Percentiles rank a stretch among this genome's conserved stretches.
Conservation (phyloP, 108 stramenopile genomes). For the Cyclotella cryptica region DNA sequence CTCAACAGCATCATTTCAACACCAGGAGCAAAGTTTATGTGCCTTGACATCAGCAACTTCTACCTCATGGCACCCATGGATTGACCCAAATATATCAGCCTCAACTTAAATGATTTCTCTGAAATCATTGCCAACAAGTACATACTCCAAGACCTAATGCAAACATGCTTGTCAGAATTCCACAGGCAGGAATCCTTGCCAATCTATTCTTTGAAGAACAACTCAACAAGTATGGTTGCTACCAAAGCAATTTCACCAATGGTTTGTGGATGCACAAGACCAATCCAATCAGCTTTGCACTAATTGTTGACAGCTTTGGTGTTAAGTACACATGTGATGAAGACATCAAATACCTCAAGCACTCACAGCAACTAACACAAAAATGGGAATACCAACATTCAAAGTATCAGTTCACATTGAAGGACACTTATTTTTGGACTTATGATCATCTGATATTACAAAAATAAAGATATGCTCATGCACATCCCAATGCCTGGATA, state of each 20-base stretch:
- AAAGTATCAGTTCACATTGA: conserved; percentile 1
- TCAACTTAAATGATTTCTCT: conserved; percentile 26
- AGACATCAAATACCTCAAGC: too few relatives aligned
- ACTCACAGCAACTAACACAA: background rate
- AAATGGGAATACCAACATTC: background rate
- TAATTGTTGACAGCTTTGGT: conserved; percentile 8
- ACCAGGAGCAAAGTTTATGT: conserved; percentile 52
- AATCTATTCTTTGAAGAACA: background rate
- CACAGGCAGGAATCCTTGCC: conserved; percentile 18
- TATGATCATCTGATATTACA: too few relatives aligned
- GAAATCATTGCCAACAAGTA: conserved; percentile 34
- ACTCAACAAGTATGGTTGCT: conserved; percentile 1
- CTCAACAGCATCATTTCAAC: too few relatives aligned
- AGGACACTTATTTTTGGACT: too few relatives aligned
- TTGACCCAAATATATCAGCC: conserved; percentile 36
- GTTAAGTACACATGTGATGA: too few relatives aligned
- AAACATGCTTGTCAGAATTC: conserved; percentile 52
- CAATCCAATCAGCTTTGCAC: background rate
- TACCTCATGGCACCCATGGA: conserved; percentile 49
- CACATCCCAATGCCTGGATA: too few relatives aligned
- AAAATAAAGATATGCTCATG: too few relatives aligned
- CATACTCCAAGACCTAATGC: conserved; percentile 20
- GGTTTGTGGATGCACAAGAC: conserved; percentile 5
- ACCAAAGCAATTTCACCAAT: background rate
- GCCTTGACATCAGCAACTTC: conserved; percentile 51